Evolutionary conservation across 2,329 filamentous ascomycete genomes (phyloP).

Genomic region (Drechslerella coelobrocha): DNA sequence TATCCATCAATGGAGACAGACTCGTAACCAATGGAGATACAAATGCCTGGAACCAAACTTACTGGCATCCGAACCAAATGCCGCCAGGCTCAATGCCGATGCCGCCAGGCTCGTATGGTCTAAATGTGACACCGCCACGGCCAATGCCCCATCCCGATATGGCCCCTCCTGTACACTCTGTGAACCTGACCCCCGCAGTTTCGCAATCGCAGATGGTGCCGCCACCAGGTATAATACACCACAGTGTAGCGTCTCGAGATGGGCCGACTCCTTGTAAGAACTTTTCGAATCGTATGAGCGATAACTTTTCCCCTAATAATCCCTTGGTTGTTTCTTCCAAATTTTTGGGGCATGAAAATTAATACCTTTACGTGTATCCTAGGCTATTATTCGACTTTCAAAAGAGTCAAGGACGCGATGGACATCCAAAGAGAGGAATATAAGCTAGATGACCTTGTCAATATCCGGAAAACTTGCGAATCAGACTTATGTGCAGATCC

Average conservation of each 20-base stretch:
- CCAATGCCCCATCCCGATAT: background rate
- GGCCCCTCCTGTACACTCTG: background rate
- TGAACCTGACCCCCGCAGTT: background rate
- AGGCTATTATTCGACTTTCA: too few relatives aligned
- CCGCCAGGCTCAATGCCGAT: background rate
- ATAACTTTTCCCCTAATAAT: too few relatives aligned
- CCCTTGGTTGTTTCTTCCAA: too few relatives aligned
- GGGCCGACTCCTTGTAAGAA: too few relatives aligned
- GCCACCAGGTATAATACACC: background rate
- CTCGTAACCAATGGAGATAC: too few relatives aligned
- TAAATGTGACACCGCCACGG: background rate
- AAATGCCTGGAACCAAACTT: background rate
- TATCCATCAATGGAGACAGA: background rate
- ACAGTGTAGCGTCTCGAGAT: background rate
- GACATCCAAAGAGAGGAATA: background rate
- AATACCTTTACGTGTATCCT: too few relatives aligned
- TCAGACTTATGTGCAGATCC: too few relatives aligned
- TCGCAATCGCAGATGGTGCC: background rate
- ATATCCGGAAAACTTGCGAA: constrained; percentile 1
- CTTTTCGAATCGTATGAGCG: too few relatives aligned
- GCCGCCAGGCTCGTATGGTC: background rate
- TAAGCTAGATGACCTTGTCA: background rate
- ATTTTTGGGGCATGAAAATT: too few relatives aligned
- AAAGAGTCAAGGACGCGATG: background rate
- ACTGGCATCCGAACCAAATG: background rate